These are phyloP conservation scores for Pezicula neosporulosa DNA, from an alignment of 2,329 filamentous ascomycete genomes.

Conservation along the genomic window DNA sequence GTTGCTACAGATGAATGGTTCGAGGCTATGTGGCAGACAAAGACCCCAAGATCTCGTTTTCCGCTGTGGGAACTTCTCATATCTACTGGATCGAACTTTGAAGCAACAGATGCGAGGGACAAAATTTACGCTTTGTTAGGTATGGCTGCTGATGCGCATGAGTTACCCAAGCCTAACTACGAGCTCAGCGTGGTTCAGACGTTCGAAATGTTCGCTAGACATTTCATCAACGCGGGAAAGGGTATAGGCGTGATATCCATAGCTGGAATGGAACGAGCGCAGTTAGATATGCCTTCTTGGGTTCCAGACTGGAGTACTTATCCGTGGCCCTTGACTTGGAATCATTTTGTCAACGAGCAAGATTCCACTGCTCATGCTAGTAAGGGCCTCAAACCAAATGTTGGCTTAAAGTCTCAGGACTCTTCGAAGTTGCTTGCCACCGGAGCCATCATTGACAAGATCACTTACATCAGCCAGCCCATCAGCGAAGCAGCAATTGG, in stretches of 20 bases:
- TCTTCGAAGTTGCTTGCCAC: no score
- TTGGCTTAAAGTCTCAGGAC: no score
- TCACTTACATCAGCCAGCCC: no score
- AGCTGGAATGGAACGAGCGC: background rate
- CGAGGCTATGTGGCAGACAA: no score
- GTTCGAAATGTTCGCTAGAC: background rate
- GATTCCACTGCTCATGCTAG: background rate
- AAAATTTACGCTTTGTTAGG: conserved; percentile 1
- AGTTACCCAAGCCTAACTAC: background rate
- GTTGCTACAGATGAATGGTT: no score
- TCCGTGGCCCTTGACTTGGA: background rate
- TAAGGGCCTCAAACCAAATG: no score
- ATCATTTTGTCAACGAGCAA: background rate
- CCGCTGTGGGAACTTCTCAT: no score
- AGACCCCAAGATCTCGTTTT: no score
- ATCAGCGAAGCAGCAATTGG: no score
- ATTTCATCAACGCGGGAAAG: background rate
- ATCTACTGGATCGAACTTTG: no score
- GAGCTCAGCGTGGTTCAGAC: background rate
- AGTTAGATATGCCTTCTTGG: background rate
- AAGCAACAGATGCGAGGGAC: background rate
- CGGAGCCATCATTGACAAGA: no score
- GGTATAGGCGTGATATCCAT: background rate
- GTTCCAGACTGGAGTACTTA: background rate
- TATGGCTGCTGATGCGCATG: background rate